A percentile compares a stretch with the other conserved stretches of the same genome.
Conservation (phyloP, 306 rosid species). For the Herpetospermum pedunculosum region DNA sequence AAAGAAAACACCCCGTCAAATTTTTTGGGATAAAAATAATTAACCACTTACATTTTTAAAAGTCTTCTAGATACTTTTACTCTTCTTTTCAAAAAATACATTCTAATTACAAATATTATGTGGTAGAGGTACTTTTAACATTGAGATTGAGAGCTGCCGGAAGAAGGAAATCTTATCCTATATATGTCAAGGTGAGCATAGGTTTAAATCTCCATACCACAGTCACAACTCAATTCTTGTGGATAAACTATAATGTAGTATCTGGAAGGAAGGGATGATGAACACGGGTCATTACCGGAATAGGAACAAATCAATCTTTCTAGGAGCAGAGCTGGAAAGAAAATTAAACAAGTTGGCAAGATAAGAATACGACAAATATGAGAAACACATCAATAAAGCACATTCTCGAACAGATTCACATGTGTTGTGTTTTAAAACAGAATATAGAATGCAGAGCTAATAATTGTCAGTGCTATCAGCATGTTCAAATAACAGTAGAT, state of each 20-base stretch:
- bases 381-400: not conserved
- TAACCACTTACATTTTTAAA: not conserved
- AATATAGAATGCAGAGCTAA: not conserved
- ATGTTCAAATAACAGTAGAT: not conserved
- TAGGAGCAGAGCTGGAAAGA: not conserved
- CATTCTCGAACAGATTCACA: not conserved
- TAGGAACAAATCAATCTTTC: not conserved
- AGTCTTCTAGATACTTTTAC: not conserved
- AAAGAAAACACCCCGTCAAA: not conserved
- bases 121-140: not conserved
- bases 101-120: not conserved
- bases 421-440: not conserved
- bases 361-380: not conserved
- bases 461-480: not conserved
- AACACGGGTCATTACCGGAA: no score
- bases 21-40: not conserved
- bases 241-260: no score
- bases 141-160: not conserved
- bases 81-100: not conserved
- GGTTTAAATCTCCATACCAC: no score
- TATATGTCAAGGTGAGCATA: no score
- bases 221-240: no score
- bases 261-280: no score
- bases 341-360: not conserved
- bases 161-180: not conserved